phyloP scores from a whole-genome alignment of 1,284 basidiomycete species.

The Cystobasidium slooffiae region DNA sequence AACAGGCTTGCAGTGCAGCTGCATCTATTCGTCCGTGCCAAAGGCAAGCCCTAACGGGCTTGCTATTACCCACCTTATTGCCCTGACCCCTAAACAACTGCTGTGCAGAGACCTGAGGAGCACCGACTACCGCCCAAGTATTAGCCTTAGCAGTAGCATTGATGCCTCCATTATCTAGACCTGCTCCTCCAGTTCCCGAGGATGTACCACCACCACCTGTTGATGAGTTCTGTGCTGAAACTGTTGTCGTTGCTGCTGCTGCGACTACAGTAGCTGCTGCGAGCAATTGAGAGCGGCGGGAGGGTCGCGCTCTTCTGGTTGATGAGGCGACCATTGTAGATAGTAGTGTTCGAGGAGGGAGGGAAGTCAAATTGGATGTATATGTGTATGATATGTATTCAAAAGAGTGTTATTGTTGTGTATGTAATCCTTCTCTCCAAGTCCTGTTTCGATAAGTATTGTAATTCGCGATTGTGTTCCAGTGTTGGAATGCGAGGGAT shows the following conservation, averaged over 20 bases:
- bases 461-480: not conserved
- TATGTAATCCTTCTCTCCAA: not conserved
- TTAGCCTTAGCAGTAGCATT: constrained; percentile 44
- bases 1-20: not conserved
- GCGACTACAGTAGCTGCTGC: not conserved
- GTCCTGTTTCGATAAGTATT: not conserved
- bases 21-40: too few species aligned
- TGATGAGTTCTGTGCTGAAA: not conserved
- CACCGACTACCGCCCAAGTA: constrained; percentile 48
- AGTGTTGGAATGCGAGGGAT: not conserved
- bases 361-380: not conserved
- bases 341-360: not conserved
- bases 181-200: not conserved
- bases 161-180: not conserved
- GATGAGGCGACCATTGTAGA: not conserved
- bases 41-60: too few species aligned
- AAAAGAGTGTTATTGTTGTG: constrained; percentile 11
- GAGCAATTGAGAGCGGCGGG: not conserved
- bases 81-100: constrained; percentile 47
- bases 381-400: not conserved
- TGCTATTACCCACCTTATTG: constrained; percentile 45
- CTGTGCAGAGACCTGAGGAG: constrained; percentile 47
- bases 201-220: not conserved
- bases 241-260: constrained; percentile 11
- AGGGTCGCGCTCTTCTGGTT: not conserved